Percentiles rank a stretch among this genome's conserved stretches.
phyloP scores from a whole-genome alignment of 2,329 filamentous ascomycete species.

The Penicillium oxalicum region DNA sequence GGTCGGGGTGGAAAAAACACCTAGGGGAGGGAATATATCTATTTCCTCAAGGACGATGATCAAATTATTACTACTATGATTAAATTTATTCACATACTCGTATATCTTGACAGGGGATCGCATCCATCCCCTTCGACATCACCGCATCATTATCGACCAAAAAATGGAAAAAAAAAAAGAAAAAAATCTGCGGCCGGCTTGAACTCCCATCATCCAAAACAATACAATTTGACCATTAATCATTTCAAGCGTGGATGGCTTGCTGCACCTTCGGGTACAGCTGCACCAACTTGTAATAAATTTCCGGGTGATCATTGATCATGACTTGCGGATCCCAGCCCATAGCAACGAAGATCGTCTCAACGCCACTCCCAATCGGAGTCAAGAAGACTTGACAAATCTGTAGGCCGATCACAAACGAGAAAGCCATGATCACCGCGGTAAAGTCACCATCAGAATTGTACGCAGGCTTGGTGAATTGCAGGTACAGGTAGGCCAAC shows the following conservation, averaged over 20 bases:
- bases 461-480: constrained; percentile 74
- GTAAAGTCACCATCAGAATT: constrained; percentile 65
- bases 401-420: constrained; percentile 85
- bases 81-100: too few relatives aligned
- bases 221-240: too few relatives aligned
- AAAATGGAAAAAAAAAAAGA: too few relatives aligned
- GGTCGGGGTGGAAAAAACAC: too few relatives aligned
- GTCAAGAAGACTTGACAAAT: constrained; percentile 86
- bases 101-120: too few relatives aligned
- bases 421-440: constrained; percentile 71
- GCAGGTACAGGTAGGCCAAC: constrained; percentile 78
- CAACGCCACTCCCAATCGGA: constrained; percentile 78
- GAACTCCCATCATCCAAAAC: too few relatives aligned
- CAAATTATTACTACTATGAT: too few relatives aligned
- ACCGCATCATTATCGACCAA: too few relatives aligned
- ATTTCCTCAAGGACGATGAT: too few relatives aligned
- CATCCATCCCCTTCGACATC: too few relatives aligned
- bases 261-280: constrained; percentile 81
- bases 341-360: constrained; percentile 82
- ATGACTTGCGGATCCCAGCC: constrained; percentile 63
- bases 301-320: constrained; percentile 71
- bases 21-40: too few relatives aligned
- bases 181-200: too few relatives aligned
- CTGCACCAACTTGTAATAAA: constrained; percentile 71
- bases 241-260: constrained; percentile 60